Evolutionary conservation across 2,329 filamentous ascomycete genomes (phyloP).

Genomic region (Paramyrothecium roridum): DNA sequence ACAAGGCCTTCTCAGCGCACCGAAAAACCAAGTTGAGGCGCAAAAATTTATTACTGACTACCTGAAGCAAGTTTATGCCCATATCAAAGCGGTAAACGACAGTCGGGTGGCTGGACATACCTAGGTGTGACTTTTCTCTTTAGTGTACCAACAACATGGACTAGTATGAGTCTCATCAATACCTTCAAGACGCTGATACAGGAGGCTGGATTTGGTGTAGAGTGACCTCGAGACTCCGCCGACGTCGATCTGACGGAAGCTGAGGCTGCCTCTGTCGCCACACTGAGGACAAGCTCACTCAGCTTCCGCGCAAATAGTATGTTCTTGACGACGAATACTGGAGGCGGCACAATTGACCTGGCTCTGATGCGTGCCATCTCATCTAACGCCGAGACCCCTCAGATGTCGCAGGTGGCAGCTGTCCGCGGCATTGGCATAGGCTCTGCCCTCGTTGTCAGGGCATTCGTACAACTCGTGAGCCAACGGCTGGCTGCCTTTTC

Average conservation of each 20-base stretch:
- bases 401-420: slow-evolving; percentile 29
- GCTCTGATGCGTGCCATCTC: slow-evolving; percentile 38
- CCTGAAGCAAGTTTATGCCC: slow-evolving; percentile 42
- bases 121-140: slow-evolving; percentile 52
- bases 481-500: slow-evolving; percentile 31
- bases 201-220: slow-evolving; percentile 45
- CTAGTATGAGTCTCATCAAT: slow-evolving; percentile 45
- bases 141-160: slow-evolving; percentile 57
- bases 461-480: slow-evolving; percentile 35
- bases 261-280: slow-evolving; percentile 44
- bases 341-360: slow-evolving; percentile 44
- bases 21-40: slow-evolving; percentile 36
- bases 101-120: slow-evolving; percentile 36
- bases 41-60: slow-evolving; percentile 47
- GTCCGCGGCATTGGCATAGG: slow-evolving; percentile 45
- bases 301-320: slow-evolving; percentile 32
- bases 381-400: slow-evolving; percentile 18
- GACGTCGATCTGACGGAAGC: slow-evolving; percentile 44
- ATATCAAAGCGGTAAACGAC: slow-evolving; percentile 39
- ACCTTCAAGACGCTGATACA: slow-evolving; percentile 44
- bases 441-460: slow-evolving; percentile 40
- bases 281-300: slow-evolving; percentile 38
- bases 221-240: slow-evolving; percentile 33
- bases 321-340: slow-evolving; percentile 42
- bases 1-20: slow-evolving; percentile 39